Evolutionary conservation across 129 eudicot species (phyloP), one percentile per base, ranked within the genome.

Genomic region (Flaveria ramosissima): DNA sequence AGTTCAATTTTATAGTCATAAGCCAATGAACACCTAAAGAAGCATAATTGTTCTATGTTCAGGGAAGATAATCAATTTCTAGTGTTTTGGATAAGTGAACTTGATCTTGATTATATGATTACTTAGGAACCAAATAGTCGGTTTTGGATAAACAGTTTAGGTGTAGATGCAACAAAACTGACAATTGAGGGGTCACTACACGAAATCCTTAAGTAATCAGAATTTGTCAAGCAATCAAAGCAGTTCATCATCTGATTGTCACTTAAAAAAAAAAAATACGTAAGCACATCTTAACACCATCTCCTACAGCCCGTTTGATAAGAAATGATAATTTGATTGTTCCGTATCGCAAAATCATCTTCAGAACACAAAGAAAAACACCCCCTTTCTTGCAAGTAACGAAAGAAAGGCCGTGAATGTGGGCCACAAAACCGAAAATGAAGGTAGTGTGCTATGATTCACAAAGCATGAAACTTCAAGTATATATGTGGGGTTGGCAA

Each of bases 1-100:
- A 39, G 72, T 74, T 16, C 55, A 70, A 79, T 41, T 19, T 24
- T 68, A 36, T 39, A 39, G 26, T 20, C 56, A 52, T 77, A 52
- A 77, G 59, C 30, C 46, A 68, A 42, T 21, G 17, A 32, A 21
- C 70, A 74, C 60, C 17, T 48, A 70, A 50, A 4, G 42, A 47
- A 48, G 11, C 42, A 60, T n/a, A 60, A 16, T 56, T 47, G n/a
- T 61, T 57, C n/a, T 74, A 45, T 59, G 36, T 60, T 24, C 4
- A 60, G n/a, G 36, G 41, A 1, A 26, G 41, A 60, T 60, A 23
- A 24, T 60, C 41, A 60, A 4, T 60, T 60, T 60, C 67, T 21
- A 60, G n/a, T 24, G 39, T 24, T 60, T 5, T 23, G 59, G 65
- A 30, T 20, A 9, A 23, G 16, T 57, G 64, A 57, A 57, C 10